These are phyloP conservation scores for Fusarium scirpi DNA, from an alignment of 2,329 filamentous ascomycete species.

Conservation along the genomic window DNA sequence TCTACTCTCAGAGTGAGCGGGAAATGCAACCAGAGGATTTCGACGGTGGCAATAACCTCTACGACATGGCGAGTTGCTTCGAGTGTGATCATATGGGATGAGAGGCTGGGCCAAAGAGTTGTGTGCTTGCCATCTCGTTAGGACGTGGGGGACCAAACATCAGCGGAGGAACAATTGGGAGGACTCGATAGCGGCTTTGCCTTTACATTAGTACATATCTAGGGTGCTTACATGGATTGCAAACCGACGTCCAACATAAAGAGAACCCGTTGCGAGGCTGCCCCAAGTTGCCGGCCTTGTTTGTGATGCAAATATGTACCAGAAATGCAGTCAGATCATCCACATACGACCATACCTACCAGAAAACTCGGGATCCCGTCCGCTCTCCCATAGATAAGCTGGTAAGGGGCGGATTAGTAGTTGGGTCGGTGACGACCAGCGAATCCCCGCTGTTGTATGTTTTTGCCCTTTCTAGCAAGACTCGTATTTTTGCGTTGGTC, in stretches of 20 bases:
- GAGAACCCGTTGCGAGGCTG: too few relatives aligned
- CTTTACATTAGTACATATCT: too few relatives aligned
- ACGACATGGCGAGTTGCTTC: too few relatives aligned
- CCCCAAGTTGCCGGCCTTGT: background rate
- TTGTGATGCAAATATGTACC: rapidly evolving
- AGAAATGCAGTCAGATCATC: rapidly evolving
- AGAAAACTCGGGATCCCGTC: background rate
- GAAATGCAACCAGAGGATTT: background rate
- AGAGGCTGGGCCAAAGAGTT: too few relatives aligned
- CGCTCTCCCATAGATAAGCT: background rate
- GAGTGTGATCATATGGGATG: too few relatives aligned
- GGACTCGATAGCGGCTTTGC: too few relatives aligned
- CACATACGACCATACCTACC: background rate
- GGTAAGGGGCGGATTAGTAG: background rate
- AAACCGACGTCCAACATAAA: too few relatives aligned
- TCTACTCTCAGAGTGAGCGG: background rate
- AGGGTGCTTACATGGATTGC: too few relatives aligned
- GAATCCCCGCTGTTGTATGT: background rate
- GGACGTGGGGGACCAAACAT: too few relatives aligned
- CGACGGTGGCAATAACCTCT: background rate
- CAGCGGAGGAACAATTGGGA: too few relatives aligned
- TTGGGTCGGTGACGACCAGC: too few relatives aligned
- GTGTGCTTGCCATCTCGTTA: background rate
- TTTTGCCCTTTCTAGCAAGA: background rate
- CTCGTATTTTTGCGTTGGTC: background rate